Evolutionary conservation across 2,329 filamentous ascomycete species (phyloP).

Genomic region (Xylaria sp.): DNA sequence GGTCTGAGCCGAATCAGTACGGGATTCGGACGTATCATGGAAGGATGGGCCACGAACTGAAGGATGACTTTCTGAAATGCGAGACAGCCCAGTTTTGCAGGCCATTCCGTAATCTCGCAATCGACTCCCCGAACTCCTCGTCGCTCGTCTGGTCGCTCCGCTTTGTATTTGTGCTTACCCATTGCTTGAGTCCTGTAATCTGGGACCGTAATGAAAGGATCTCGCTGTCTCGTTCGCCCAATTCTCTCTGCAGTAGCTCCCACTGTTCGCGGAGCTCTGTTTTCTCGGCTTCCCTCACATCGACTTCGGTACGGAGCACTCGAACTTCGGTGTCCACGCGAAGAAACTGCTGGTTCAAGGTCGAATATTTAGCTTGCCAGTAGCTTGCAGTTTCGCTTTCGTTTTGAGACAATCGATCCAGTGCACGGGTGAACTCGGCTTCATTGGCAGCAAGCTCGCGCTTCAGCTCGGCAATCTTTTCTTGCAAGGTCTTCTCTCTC

Average conservation of each 20-base stretch:
- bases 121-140: slow-evolving; percentile 67
- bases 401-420: slow-evolving; percentile 58
- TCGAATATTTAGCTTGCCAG: slow-evolving; percentile 63
- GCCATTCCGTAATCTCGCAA: slow-evolving; percentile 67
- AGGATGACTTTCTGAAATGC: slow-evolving; percentile 68
- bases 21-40: not conserved
- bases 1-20: slow-evolving; percentile 44
- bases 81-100: slow-evolving; percentile 77
- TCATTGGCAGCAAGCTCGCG: slow-evolving; percentile 59
- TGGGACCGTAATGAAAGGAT: slow-evolving; percentile 61
- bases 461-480: slow-evolving; percentile 58
- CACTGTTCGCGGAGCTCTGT: slow-evolving; percentile 57
- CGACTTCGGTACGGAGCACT: slow-evolving; percentile 56
- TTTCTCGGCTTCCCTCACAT: slow-evolving; percentile 52
- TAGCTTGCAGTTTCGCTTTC: slow-evolving; percentile 62
- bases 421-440: slow-evolving; percentile 57
- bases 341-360: slow-evolving; percentile 58
- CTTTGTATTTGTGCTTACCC: slow-evolving; percentile 70
- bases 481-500: slow-evolving; percentile 45
- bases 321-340: slow-evolving; percentile 60
- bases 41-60: slow-evolving; percentile 48
- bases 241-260: slow-evolving; percentile 53
- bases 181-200: slow-evolving; percentile 72
- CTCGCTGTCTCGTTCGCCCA: slow-evolving; percentile 61
- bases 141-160: slow-evolving; percentile 68